Percentiles rank a stretch among this genome's conserved stretches.
phyloP scores from a whole-genome alignment of 2,329 filamentous ascomycete genomes.

The Diplodia intermedia region DNA sequence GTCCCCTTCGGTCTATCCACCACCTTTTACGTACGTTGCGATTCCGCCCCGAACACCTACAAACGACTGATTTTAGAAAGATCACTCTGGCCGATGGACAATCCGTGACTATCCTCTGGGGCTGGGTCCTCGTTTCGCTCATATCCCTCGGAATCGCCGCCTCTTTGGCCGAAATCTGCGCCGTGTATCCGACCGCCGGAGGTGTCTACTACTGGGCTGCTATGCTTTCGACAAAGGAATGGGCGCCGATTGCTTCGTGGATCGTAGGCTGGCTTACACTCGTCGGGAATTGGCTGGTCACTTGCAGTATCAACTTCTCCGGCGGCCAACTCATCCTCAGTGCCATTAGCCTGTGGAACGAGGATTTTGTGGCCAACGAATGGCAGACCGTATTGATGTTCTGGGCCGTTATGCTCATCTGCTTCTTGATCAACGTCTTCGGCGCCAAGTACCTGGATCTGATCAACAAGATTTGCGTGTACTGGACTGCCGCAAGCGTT shows the following conservation, averaged over 20 bases:
- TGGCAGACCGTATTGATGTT: conserved; percentile 76
- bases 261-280: conserved; percentile 75
- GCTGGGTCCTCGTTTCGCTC: conserved; percentile 70
- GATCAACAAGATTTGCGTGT: conserved; percentile 76
- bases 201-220: conserved; percentile 75
- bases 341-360: conserved; percentile 73
- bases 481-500: conserved; percentile 71
- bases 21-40: conserved; percentile 60
- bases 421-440: conserved; percentile 70
- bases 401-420: conserved; percentile 73
- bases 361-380: conserved; percentile 69
- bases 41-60: background rate
- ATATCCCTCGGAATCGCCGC: conserved; percentile 70
- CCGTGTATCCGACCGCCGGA: conserved; percentile 71
- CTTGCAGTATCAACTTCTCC: conserved; percentile 70
- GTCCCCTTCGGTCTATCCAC: conserved; percentile 72
- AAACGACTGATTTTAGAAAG: conserved; percentile 5
- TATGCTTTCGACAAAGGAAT: conserved; percentile 70
- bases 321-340: conserved; percentile 73
- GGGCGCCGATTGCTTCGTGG: conserved; percentile 71
- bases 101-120: conserved; percentile 72
- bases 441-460: conserved; percentile 67
- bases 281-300: conserved; percentile 76
- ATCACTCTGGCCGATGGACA: conserved; percentile 73
- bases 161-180: conserved; percentile 72